A percentile compares a stretch with the other conserved stretches of the same genome.
phyloP scores from a whole-genome alignment of 495 filamentous ascomycete species.

The Xylaria curta region DNA sequence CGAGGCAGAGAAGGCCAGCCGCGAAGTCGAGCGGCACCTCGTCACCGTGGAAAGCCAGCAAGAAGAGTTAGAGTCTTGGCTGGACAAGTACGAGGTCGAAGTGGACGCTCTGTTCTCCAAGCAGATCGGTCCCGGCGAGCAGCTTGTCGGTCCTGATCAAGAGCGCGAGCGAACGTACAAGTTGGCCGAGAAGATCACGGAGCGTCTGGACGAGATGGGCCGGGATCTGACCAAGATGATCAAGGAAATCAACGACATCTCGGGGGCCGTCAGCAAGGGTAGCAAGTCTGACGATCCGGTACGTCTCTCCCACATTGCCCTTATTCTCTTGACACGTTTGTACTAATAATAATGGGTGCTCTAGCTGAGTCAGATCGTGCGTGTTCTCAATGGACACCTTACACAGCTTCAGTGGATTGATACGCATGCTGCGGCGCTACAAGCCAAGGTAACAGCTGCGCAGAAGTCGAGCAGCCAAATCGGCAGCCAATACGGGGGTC shows the following conservation, averaged over 20 bases:
- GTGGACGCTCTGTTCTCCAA: slow-evolving; percentile 84
- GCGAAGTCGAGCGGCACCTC: slow-evolving; percentile 90
- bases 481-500: slow-evolving; percentile 63
- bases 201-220: slow-evolving; percentile 87
- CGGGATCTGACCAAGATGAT: slow-evolving; percentile 93
- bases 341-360: slow-evolving; percentile 21
- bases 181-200: slow-evolving; percentile 86
- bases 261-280: slow-evolving; percentile 81
- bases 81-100: slow-evolving; percentile 88
- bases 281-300: slow-evolving; percentile 91
- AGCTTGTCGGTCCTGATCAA: slow-evolving; percentile 83
- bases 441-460: slow-evolving; percentile 76
- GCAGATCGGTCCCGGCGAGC: slow-evolving; percentile 67
- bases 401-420: slow-evolving; percentile 91
- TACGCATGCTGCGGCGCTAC: slow-evolving; percentile 76
- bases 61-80: slow-evolving; percentile 79
- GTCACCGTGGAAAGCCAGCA: slow-evolving; percentile 88
- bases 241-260: slow-evolving; percentile 93
- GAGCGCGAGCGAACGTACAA: slow-evolving; percentile 95
- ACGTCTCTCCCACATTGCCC: slow-evolving; percentile 53
- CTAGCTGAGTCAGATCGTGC: slow-evolving; percentile 90
- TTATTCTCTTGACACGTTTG: slow-evolving; percentile 28
- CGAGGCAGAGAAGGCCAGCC: slow-evolving; percentile 87
- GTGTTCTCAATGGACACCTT: slow-evolving; percentile 90
- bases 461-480: slow-evolving; percentile 76